Conservation (phyloP, 768 basidiomycete genomes). For the Obba rivulosa region DNA sequence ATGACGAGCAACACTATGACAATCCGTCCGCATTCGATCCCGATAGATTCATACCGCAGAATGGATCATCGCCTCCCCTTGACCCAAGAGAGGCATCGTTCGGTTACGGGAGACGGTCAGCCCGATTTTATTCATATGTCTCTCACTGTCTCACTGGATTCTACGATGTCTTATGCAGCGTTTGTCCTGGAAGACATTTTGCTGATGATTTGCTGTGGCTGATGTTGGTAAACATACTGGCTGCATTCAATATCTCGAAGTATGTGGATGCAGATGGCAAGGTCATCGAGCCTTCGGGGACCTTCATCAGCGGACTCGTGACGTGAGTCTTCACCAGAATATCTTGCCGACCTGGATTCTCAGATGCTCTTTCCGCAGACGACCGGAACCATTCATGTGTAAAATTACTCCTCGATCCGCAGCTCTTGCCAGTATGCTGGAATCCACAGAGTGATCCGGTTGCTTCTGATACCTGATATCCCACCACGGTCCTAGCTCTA, state of each 20-base stretch:
- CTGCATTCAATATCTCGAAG: slow-evolving; percentile 41
- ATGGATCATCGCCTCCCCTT: slow-evolving; percentile 6
- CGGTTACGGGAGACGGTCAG: slow-evolving; percentile 10
- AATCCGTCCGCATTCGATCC: slow-evolving; percentile 46
- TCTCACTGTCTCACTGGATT: no score
- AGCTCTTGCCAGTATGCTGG: no score
- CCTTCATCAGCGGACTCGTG: slow-evolving; percentile 17
- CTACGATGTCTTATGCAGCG: slow-evolving; percentile 21
- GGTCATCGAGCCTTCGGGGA: slow-evolving; percentile 28
- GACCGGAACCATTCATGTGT: slow-evolving; percentile 9
- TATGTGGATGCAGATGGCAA: slow-evolving; percentile 36
- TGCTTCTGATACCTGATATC: no score
- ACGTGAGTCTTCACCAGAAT: slow-evolving; percentile 20
- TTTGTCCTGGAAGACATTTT: slow-evolving; percentile 49
- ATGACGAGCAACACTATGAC: slow-evolving; percentile 38
- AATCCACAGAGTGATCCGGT: no score
- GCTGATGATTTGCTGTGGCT: slow-evolving; percentile 44
- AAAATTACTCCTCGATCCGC: slow-evolving; percentile 36
- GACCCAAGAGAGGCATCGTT: slow-evolving; percentile 4
- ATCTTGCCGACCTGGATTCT: slow-evolving; percentile 36
- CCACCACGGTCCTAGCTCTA: no score
- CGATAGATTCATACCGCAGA: slow-evolving; percentile 36
- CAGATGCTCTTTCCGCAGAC: no score
- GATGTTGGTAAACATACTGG: slow-evolving; percentile 37
- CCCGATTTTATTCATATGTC: no score